A percentile compares a stretch with the other conserved stretches of the same genome.
Evolutionary conservation across 148 eudicot genomes (phyloP).

Genomic region (Fagopyrum esculentum): DNA sequence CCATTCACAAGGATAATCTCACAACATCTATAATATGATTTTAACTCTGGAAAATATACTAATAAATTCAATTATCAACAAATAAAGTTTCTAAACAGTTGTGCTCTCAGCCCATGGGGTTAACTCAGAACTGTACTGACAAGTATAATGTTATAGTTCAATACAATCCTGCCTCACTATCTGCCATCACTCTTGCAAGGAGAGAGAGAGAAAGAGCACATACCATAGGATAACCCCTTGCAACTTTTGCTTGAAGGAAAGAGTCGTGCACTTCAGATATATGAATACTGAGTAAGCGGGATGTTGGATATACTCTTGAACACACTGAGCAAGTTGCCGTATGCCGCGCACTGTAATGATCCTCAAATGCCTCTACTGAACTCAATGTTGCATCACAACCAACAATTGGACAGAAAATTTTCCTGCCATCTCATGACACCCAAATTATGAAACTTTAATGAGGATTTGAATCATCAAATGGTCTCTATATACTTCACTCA

Average conservation of each 20-base stretch:
- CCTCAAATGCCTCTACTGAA: constrained; percentile 72
- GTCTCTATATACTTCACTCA: not conserved
- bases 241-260: constrained; percentile 91
- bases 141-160: not conserved
- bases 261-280: constrained; percentile 93
- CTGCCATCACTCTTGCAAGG: not conserved
- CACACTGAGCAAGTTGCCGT: constrained; percentile 87
- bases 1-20: too few relatives aligned
- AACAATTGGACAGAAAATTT: constrained; percentile 71
- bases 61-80: too few relatives aligned
- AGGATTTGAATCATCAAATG: not conserved
- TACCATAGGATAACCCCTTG: constrained; percentile 83
- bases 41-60: too few relatives aligned
- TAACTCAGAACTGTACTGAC: too few relatives aligned
- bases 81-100: too few relatives aligned
- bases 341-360: constrained; percentile 84
- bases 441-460: not conserved
- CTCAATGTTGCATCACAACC: constrained; percentile 71
- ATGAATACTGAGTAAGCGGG: constrained; percentile 85
- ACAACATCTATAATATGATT: too few relatives aligned
- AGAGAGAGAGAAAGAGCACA: not conserved
- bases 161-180: not conserved
- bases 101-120: too few relatives aligned
- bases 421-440: constrained; percentile 30
- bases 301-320: constrained; percentile 85